A percentile compares a stretch with the other conserved stretches of the same genome.
Evolutionary conservation across 371 early-diverging fungal genomes (phyloP).

Genomic region (Nematocida homosporus): DNA sequence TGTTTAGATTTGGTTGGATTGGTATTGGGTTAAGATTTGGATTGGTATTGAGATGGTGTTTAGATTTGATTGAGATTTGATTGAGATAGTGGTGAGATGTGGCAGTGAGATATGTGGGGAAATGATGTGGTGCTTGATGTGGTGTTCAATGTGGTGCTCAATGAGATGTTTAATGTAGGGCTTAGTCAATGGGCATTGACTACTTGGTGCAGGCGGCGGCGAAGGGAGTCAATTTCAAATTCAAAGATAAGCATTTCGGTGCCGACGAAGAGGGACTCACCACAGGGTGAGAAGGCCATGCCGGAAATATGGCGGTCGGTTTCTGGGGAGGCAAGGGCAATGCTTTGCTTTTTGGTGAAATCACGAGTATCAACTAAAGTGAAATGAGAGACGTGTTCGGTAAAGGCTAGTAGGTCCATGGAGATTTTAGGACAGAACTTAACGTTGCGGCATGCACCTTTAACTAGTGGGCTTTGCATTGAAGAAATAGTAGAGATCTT

Average conservation of each 20-base stretch:
- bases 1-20: no score
- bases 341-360: constrained; percentile 57
- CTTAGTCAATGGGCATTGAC: constrained; percentile 31
- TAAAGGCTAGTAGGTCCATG: constrained; percentile 64
- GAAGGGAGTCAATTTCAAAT: constrained; percentile 35
- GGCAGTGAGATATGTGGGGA: no score
- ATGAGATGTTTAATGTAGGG: no score
- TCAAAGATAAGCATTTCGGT: constrained; percentile 54
- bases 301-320: constrained; percentile 63
- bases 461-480: constrained; percentile 55
- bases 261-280: constrained; percentile 58
- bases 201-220: constrained; percentile 35
- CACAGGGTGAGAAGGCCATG: constrained; percentile 55
- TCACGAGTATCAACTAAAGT: constrained; percentile 61
- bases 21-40: no score
- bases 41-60: no score
- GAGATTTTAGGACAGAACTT: constrained; percentile 62
- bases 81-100: no score
- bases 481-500: constrained; percentile 50
- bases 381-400: constrained; percentile 66
- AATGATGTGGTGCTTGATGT: no score
- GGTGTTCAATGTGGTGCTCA: no score
- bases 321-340: constrained; percentile 38
- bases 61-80: no score
- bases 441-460: constrained; percentile 65